Percentiles rank a stretch among this genome's conserved stretches.
phyloP scores from a whole-genome alignment of 331 rosid species.

The Quercus tomentella region DNA sequence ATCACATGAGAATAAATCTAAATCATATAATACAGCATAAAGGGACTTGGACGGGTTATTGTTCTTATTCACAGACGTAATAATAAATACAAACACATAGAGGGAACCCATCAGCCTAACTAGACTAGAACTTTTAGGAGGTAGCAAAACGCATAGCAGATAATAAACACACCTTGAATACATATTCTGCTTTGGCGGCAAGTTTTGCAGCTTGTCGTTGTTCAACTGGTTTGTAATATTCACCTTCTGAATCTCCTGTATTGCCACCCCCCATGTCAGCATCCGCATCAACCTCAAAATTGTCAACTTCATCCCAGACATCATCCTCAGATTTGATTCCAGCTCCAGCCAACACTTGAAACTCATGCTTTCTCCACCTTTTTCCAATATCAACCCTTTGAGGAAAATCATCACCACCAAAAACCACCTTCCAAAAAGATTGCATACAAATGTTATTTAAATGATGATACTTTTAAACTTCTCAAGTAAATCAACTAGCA shows the following conservation, averaged over 20 bases:
- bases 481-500: not conserved
- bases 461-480: not conserved
- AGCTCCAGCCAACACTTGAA: constrained; percentile 66
- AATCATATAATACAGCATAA: not conserved
- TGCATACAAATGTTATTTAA: constrained; percentile 7
- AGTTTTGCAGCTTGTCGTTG: constrained; percentile 51
- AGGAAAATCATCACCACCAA: constrained; percentile 93
- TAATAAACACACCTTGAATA: constrained; percentile 51
- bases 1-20: not conserved
- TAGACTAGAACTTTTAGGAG: not conserved
- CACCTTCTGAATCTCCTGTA: constrained; percentile 59
- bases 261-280: constrained; percentile 33
- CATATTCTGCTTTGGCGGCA: constrained; percentile 56
- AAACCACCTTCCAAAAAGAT: constrained; percentile 46
- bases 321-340: constrained; percentile 49
- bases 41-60: not conserved
- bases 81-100: not conserved
- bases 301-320: constrained; percentile 26
- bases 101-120: not conserved
- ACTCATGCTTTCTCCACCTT: constrained; percentile 65
- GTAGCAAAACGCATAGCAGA: not conserved
- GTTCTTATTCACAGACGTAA: not conserved
- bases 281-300: constrained; percentile 28
- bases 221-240: constrained; percentile 57
- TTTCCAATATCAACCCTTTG: constrained; percentile 64